These are phyloP conservation scores for Pichia ethanolica DNA, from an alignment of 805 yeast genomes.

Conservation along the genomic window DNA sequence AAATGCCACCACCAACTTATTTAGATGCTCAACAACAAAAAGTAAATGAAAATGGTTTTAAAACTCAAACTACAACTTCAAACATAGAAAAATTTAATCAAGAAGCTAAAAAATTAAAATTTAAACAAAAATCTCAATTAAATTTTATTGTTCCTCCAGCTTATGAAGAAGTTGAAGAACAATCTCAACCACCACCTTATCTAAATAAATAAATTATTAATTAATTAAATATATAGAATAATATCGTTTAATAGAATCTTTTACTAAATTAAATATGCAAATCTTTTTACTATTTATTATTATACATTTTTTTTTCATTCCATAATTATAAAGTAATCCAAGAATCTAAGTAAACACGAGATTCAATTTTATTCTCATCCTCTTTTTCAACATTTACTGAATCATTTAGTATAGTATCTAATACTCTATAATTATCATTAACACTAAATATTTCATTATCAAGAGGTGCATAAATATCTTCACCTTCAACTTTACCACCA, in stretches of 20 bases:
- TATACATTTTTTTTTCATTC: not conserved
- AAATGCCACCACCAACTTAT: conserved; percentile 18
- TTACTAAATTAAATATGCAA: too few species aligned
- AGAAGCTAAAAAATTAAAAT: not conserved
- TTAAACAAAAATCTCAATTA: conserved; percentile 1
- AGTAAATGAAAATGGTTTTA: not conserved
- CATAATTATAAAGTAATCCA: conserved; percentile 21
- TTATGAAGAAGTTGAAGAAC: conserved; percentile 11
- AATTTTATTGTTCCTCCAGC: conserved; percentile 12
- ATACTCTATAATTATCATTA: conserved; percentile 26
- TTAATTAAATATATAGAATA: too few species aligned
- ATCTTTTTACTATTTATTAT: too few species aligned
- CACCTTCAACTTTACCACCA: conserved; percentile 30
- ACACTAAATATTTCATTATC: conserved; percentile 24
- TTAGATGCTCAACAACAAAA: conserved; percentile 2
- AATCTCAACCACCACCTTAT: conserved; percentile 7
- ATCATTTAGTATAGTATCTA: conserved; percentile 16
- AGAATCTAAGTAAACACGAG: conserved; percentile 23
- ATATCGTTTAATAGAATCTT: too few species aligned
- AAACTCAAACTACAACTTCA: not conserved
- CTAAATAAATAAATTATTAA: not conserved
- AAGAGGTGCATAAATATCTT: conserved; percentile 24
- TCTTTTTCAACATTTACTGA: conserved; percentile 13
- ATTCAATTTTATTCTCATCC: conserved; percentile 3
- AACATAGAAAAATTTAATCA: not conserved